A percentile compares a stretch with the other conserved stretches of the same genome.
Evolutionary conservation across 352 stramenopile species (phyloP).

Genomic region (Globisporangium nodosum): DNA sequence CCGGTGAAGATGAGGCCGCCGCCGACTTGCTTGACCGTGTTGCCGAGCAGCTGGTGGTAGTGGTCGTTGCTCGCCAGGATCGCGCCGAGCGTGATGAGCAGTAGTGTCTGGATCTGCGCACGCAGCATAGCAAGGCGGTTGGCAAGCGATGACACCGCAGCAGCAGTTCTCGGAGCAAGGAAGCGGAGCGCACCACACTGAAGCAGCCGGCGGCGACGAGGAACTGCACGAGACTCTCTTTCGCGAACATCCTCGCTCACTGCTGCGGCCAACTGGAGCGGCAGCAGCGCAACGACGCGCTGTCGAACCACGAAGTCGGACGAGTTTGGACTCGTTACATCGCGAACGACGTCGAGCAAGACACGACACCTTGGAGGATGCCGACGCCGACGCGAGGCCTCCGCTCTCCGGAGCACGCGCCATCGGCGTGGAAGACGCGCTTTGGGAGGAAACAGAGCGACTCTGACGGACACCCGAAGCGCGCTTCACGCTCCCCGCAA

Average conservation of each 20-base stretch:
- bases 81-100: conserved; percentile 43
- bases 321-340: not conserved
- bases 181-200: conserved; percentile 26
- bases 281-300: no score
- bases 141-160: not conserved
- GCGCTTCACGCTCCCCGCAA: not conserved
- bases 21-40: conserved; percentile 44
- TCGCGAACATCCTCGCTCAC: conserved; percentile 32
- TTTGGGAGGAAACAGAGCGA: conserved; percentile 37
- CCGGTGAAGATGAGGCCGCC: conserved; percentile 66
- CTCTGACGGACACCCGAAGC: not conserved
- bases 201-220: conserved; percentile 53
- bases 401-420: conserved; percentile 21
- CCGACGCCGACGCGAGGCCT: conserved; percentile 1
- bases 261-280: no score
- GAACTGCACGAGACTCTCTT: conserved; percentile 63
- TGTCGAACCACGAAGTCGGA: no score
- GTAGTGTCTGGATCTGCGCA: conserved; percentile 39
- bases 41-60: conserved; percentile 57
- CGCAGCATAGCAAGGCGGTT: not conserved
- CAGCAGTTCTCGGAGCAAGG: not conserved
- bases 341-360: not conserved
- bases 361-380: not conserved
- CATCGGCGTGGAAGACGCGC: conserved; percentile 53
- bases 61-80: conserved; percentile 45